Evolutionary conservation across 2,329 filamentous ascomycete species (phyloP).

Genomic region (Microdochium paspali): DNA sequence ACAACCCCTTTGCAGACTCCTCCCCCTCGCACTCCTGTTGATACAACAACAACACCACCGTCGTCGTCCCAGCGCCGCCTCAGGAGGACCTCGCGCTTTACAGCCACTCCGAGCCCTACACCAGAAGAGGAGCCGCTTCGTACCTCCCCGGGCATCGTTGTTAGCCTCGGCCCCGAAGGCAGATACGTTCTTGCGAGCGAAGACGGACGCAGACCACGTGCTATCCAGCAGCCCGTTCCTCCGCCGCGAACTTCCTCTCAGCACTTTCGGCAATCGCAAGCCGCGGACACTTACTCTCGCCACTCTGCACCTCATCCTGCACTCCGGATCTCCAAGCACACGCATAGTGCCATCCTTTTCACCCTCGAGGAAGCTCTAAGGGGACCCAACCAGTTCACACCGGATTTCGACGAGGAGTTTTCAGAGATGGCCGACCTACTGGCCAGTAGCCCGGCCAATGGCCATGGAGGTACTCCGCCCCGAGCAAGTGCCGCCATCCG

Average conservation of each 20-base stretch:
- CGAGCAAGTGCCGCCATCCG: slow-evolving; percentile 38
- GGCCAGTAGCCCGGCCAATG: slow-evolving; percentile 43
- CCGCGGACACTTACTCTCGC: slow-evolving; percentile 20
- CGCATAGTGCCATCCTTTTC: slow-evolving; percentile 84
- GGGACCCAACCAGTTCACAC: slow-evolving; percentile 71
- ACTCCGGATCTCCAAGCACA: slow-evolving; percentile 68
- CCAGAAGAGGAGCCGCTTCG: slow-evolving; percentile 9
- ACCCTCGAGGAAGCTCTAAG: slow-evolving; percentile 85
- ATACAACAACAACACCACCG: slow-evolving; percentile 31
- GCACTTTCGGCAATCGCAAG: slow-evolving; percentile 13
- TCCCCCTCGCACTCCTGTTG: slow-evolving; percentile 15
- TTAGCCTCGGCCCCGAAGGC: slow-evolving; percentile 35
- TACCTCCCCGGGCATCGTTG: slow-evolving; percentile 20
- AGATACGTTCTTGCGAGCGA: slow-evolving; percentile 21
- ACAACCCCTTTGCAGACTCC: slow-evolving; percentile 18
- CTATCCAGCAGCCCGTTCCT: background rate
- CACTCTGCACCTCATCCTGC: slow-evolving; percentile 33
- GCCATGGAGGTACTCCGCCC: slow-evolving; percentile 36
- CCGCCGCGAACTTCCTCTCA: slow-evolving; percentile 14
- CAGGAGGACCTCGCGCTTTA: slow-evolving; percentile 43
- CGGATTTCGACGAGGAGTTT: slow-evolving; percentile 79
- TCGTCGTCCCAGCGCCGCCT: slow-evolving; percentile 38
- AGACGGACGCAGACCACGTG: background rate
- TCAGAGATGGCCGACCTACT: slow-evolving; percentile 82
- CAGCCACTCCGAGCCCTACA: slow-evolving; percentile 31